Evolutionary conservation across 2,329 filamentous ascomycete species (phyloP), one percentile per base, ranked within the genome.

Genomic region (Cladosporium cucumerinum): DNA sequence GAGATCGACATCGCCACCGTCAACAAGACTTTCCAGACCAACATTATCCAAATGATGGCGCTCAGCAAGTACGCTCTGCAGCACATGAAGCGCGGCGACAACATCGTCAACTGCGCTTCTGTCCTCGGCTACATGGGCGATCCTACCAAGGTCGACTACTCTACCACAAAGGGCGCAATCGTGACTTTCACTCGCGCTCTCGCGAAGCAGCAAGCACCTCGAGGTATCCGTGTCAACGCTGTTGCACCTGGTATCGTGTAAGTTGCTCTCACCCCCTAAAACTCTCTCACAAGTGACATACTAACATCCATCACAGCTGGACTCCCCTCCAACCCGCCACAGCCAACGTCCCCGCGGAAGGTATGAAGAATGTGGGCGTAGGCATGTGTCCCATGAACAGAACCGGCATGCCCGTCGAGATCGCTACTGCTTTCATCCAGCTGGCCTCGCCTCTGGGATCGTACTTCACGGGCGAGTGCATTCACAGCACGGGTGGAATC

Each of bases 21-120:
- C 0, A 82, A 86, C 67, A 83, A 81, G 68, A 84, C 82, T 0
- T 88, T 87, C 78, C 80, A 80, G 51, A 82, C 79, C 66, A 87
- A 87, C 66, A 82, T 87, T 34, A 69, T 86, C 8, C 80, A 83
- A 62, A 86, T 86, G 78, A 85, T 87, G 69, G 84, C 84, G 23
- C 77, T 87, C 66, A 82, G 82, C 5, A 87, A 87, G 71, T 86
- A 81, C 66, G 78, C 84, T 0, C 72, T 87, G 11, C 81, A 81
- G 6, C 81, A 86, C 68, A 84, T 87, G 84, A 78, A 80, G 65
- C 83, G 84, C 5, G 76, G 76, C 12, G 66, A 34, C 48, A 82
- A 80, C 2, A 86, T 87, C 68, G 84, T 87, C 74, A 87, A 87
- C 74, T 81, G 81, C 1, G 81, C 82, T 1, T 86, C 83, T 0